Conservation (phyloP, 164 flowering plant species). For the Chimonanthus salicifolius region DNA sequence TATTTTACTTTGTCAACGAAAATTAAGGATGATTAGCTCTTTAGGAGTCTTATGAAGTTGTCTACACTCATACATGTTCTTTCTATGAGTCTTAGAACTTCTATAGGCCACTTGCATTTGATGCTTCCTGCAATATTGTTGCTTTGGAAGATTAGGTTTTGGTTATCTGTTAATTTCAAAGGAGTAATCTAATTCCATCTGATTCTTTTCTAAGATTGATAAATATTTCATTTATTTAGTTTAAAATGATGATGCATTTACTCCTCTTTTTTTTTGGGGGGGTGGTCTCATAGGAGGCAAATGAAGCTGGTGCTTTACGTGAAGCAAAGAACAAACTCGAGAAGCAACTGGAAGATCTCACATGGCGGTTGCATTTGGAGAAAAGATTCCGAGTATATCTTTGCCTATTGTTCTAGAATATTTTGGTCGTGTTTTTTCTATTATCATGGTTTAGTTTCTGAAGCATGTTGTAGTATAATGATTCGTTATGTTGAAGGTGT, state of each 20-base stretch:
- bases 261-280: neutral
- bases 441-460: too few relatives aligned
- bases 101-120: too few relatives aligned
- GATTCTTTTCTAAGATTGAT: too few relatives aligned
- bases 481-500: too few relatives aligned
- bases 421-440: too few relatives aligned
- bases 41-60: neutral
- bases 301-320: constrained; percentile 98
- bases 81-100: neutral
- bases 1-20: too few relatives aligned
- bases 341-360: constrained; percentile 90
- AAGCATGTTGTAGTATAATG: too few relatives aligned
- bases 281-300: constrained; percentile 62
- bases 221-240: neutral
- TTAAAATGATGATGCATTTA: neutral
- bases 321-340: constrained; percentile 90
- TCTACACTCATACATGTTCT: neutral
- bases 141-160: neutral
- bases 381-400: constrained; percentile 76
- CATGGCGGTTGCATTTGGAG: constrained; percentile 87
- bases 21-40: neutral
- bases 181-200: neutral
- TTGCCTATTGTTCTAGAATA: neutral
- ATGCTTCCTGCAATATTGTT: neutral
- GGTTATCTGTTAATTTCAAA: neutral